Conservation (phyloP, 2,329 filamentous ascomycete species). For the Fusarium zealandicum region DNA sequence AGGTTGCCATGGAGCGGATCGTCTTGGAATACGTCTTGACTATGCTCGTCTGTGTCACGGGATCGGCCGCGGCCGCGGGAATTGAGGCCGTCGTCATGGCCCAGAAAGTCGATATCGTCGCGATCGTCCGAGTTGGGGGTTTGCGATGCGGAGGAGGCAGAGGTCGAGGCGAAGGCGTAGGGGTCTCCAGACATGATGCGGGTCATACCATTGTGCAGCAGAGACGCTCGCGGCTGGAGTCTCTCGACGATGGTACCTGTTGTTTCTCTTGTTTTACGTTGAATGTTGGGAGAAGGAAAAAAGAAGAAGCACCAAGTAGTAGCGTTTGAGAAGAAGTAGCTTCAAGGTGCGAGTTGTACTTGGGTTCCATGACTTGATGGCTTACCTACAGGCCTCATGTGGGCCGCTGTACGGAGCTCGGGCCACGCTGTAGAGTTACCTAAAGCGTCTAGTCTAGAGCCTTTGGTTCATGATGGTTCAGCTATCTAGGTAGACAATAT, state of each 20-base stretch:
- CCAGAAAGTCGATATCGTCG: constrained; percentile 57
- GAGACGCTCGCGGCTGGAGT: constrained; percentile 30
- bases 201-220: constrained; percentile 47
- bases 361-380: too few relatives aligned
- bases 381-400: background rate
- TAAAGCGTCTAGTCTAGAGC: constrained; percentile 18
- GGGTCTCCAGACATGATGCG: constrained; percentile 53
- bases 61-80: constrained; percentile 30
- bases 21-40: constrained; percentile 55
- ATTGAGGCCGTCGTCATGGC: constrained; percentile 47
- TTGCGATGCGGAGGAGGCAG: constrained; percentile 43
- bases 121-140: constrained; percentile 47
- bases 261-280: background rate
- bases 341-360: too few relatives aligned
- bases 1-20: constrained; percentile 63
- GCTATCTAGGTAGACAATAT: too few relatives aligned
- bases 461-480: background rate
- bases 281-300: too few relatives aligned
- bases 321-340: too few relatives aligned
- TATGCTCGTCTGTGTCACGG: constrained; percentile 3
- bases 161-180: constrained; percentile 48
- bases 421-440: constrained; percentile 10
- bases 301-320: too few relatives aligned
- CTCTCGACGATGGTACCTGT: background rate
- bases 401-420: background rate